Evolutionary conservation across 768 basidiomycete genomes (phyloP), one percentile per base, ranked within the genome.

Genomic region (Xerocomellus intermedius): DNA sequence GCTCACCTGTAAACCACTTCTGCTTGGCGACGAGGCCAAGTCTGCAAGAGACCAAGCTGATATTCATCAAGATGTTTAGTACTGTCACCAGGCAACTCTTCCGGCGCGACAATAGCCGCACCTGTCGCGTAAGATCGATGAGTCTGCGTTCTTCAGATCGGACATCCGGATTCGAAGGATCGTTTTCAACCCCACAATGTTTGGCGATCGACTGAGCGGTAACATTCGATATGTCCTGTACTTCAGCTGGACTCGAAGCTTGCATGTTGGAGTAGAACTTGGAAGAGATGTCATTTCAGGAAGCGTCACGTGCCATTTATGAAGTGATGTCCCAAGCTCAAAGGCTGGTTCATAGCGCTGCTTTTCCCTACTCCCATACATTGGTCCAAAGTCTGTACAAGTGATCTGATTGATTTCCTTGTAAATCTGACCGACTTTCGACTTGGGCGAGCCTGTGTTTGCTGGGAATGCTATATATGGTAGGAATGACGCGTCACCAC

Each of bases 1-100:
- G 28, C 37, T 49, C 37, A 48, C 60, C 41, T 39, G 45, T 59
- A 50, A 30, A 53, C 6, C 1, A 32, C 51, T 9, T 50, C 38
- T 24, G 54, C 50, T 35, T 36, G 21, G 8, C 21, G 14, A 54
- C 8, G 58, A 22, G 69, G 60, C 53, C 56, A 59, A 24, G 52
- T 49, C 54, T 71, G 64, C 36, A 75, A 56, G 30, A 72, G 51
- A 14, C 61, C 67, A 22, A 73, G 61, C 75, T 74, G 33, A 24
- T 28, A 37, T 26, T 21, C 4, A n/a, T 41, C 21, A 8, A 54
- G 32, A 39, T 9, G 7, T 24, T 28, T 8, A 32, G 12, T 22
- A 19, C 41, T 2, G 5, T 22, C 38, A 19, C 38, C n/a, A 22
- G 28, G 13, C 8, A 21, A 26, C 14, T 38, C 17, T 36, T 12